A percentile compares a stretch with the other conserved stretches of the same genome.
phyloP scores from a whole-genome alignment of 768 basidiomycete genomes.

The Termitomyces sp. region DNA sequence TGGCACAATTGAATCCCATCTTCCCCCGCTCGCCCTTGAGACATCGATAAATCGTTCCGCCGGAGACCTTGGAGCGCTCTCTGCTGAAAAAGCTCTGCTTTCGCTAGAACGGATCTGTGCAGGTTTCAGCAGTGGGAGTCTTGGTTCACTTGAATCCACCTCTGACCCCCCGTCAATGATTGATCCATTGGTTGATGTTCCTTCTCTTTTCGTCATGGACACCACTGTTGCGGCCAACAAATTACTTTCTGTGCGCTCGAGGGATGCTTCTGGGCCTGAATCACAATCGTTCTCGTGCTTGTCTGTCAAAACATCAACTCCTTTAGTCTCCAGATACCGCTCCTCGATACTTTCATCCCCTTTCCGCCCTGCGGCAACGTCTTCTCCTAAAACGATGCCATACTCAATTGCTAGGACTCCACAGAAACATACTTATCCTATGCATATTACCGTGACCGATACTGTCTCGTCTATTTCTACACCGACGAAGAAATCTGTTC shows the following conservation, averaged over 20 bases:
- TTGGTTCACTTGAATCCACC: slow-evolving; percentile 25
- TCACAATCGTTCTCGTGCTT: background rate
- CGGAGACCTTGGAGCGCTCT: slow-evolving; percentile 5
- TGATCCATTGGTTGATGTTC: background rate
- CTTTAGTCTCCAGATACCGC: background rate
- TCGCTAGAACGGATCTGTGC: slow-evolving; percentile 20
- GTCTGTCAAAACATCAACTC: slow-evolving; percentile 7
- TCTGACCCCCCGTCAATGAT: slow-evolving; percentile 3
- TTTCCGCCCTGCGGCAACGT: slow-evolving; percentile 1
- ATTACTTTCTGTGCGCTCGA: background rate
- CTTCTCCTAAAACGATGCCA: background rate
- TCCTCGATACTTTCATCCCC: slow-evolving; percentile 1
- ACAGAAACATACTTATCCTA: background rate
- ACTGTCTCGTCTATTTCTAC: background rate
- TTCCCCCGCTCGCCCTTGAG: background rate
- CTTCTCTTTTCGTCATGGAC: background rate
- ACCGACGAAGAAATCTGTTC: slow-evolving; percentile 3
- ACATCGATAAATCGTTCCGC: background rate
- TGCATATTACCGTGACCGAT: background rate
- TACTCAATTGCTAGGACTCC: background rate
- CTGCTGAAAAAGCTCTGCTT: slow-evolving; percentile 7
- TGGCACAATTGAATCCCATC: background rate
- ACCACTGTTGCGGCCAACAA: background rate
- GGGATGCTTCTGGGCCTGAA: background rate
- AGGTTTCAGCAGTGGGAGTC: slow-evolving; percentile 26